These are phyloP conservation scores for Cyberlindnera nakhonratchasimensis DNA, from an alignment of 805 yeast genomes.

Conservation along the genomic window DNA sequence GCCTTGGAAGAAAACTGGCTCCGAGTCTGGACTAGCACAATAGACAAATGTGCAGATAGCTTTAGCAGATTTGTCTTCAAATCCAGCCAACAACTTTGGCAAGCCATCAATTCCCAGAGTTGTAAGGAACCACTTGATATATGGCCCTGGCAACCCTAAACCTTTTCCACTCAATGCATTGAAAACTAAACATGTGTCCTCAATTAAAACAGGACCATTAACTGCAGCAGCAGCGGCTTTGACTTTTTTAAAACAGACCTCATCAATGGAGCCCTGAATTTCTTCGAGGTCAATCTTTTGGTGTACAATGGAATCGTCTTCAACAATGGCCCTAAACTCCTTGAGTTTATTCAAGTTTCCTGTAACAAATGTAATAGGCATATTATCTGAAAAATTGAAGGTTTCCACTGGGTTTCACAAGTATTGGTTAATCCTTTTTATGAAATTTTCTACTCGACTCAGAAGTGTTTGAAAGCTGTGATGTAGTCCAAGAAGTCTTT, in stretches of 20 bases:
- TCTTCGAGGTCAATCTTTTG: constrained; percentile 79
- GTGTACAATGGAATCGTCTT: constrained; percentile 51
- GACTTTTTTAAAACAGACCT: constrained; percentile 80
- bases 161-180: constrained; percentile 61
- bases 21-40: constrained; percentile 74
- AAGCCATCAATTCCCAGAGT: constrained; percentile 73
- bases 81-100: constrained; percentile 73
- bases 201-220: constrained; percentile 85
- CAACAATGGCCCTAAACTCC: constrained; percentile 77
- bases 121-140: constrained; percentile 86
- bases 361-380: constrained; percentile 63
- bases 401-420: neutral
- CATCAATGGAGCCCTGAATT: constrained; percentile 82
- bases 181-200: constrained; percentile 89
- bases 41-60: constrained; percentile 93
- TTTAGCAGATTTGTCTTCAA: constrained; percentile 78
- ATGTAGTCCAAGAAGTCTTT: neutral
- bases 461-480: neutral
- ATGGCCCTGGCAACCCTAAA: constrained; percentile 83
- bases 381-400: neutral
- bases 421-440: too few species aligned
- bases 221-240: constrained; percentile 60
- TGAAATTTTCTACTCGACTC: neutral
- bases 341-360: constrained; percentile 86
- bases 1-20: constrained; percentile 82